These are phyloP conservation scores for Colletotrichum chlorophyti DNA, from an alignment of 2,329 filamentous ascomycete species.

Conservation along the genomic window DNA sequence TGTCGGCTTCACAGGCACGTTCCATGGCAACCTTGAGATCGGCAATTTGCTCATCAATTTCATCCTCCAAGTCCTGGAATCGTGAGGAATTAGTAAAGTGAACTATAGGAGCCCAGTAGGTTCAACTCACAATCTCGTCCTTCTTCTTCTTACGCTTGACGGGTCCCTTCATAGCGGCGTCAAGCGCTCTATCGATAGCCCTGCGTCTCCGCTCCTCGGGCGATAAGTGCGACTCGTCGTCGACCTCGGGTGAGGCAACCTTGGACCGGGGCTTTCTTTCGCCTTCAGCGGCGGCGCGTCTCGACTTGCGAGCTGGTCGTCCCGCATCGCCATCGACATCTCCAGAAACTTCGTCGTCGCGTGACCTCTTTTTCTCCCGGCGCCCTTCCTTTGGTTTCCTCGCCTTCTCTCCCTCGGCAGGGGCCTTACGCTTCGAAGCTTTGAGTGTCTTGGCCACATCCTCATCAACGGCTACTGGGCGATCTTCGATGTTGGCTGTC, in stretches of 20 bases:
- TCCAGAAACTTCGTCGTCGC: constrained; percentile 57
- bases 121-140: constrained; percentile 78
- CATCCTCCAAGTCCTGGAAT: constrained; percentile 83
- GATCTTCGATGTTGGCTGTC: constrained; percentile 67
- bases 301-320: constrained; percentile 52
- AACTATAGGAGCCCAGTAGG: too few relatives aligned
- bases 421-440: constrained; percentile 70
- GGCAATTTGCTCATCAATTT: constrained; percentile 89
- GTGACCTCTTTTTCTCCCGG: constrained; percentile 69
- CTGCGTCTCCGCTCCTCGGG: constrained; percentile 85
- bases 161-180: constrained; percentile 85
- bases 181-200: constrained; percentile 86
- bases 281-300: constrained; percentile 49
- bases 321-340: constrained; percentile 50
- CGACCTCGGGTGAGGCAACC: constrained; percentile 59
- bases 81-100: constrained; percentile 35
- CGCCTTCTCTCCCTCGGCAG: constrained; percentile 64
- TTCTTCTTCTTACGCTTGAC: constrained; percentile 78
- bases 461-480: constrained; percentile 72
- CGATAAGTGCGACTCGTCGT: constrained; percentile 79
- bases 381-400: constrained; percentile 81
- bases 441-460: constrained; percentile 69
- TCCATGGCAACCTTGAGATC: constrained; percentile 91
- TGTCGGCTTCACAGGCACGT: constrained; percentile 85
- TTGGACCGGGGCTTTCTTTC: constrained; percentile 56